phyloP scores from a whole-genome alignment of 75 land plant species.

The Cryptomeria japonica region DNA sequence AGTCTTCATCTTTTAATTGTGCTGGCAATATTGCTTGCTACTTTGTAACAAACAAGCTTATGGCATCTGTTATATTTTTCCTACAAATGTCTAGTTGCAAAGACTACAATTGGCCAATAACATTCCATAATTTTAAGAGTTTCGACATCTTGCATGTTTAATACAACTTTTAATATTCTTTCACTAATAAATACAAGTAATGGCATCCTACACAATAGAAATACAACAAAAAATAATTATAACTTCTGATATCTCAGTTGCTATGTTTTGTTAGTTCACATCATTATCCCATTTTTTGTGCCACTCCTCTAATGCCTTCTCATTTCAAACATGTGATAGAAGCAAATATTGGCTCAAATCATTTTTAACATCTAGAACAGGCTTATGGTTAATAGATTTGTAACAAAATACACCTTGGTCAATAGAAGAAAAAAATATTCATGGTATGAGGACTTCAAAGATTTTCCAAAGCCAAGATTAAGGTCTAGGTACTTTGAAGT shows the following conservation, averaged over 20 bases:
- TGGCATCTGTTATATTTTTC: not conserved
- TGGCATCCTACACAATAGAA: not conserved
- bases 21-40: not conserved
- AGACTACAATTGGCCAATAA: not conserved
- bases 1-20: not conserved
- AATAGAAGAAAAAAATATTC: not conserved
- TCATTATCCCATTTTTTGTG: not conserved
- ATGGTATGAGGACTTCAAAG: not conserved
- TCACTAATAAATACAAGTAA: not conserved
- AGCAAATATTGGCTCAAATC: not conserved
- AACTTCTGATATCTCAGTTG: not conserved
- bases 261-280: not conserved
- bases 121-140: not conserved
- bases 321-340: not conserved
- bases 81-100: not conserved
- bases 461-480: not conserved
- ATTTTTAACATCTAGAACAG: not conserved
- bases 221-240: not conserved
- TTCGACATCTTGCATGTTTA: not conserved
- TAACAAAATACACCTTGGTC: not conserved
- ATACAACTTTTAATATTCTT: not conserved
- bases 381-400: not conserved
- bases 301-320: not conserved
- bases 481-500: not conserved
- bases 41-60: not conserved